These are phyloP conservation scores for Clarireedia sp. DNA, from an alignment of 2,329 filamentous ascomycete species.

Conservation along the genomic window DNA sequence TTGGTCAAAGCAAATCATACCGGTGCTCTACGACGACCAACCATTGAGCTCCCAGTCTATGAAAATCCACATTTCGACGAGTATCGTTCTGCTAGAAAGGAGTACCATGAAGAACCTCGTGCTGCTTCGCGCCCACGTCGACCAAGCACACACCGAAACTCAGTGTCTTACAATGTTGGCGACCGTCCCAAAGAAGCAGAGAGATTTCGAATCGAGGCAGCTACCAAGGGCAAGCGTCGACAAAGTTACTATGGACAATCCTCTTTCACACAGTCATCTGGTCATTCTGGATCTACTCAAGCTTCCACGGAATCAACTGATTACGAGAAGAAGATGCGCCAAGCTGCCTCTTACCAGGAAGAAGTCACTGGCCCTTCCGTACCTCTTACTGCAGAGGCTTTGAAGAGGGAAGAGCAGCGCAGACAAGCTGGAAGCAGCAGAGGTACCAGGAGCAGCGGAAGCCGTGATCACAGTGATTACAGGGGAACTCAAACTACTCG, in stretches of 20 bases:
- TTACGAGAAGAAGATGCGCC: slow-evolving; percentile 38
- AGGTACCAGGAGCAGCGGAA: slow-evolving; percentile 52
- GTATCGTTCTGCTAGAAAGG: not conserved
- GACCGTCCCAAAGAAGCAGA: slow-evolving; percentile 8
- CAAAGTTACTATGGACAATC: slow-evolving; percentile 24
- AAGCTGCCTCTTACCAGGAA: slow-evolving; percentile 45
- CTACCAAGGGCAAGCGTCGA: slow-evolving; percentile 23
- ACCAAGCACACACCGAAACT: slow-evolving; percentile 21
- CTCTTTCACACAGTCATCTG: not conserved
- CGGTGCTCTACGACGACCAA: slow-evolving; percentile 1
- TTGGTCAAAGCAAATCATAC: not conserved
- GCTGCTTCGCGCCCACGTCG: slow-evolving; percentile 15
- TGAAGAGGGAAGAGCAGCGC: slow-evolving; percentile 38
- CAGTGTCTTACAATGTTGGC: slow-evolving; percentile 25
- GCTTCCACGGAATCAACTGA: slow-evolving; percentile 20
- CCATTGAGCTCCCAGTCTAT: not conserved
- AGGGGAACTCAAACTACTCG: slow-evolving; percentile 53
- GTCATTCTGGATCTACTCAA: not conserved
- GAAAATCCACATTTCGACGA: not conserved
- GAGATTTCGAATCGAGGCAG: slow-evolving; percentile 18
- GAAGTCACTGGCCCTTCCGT: slow-evolving; percentile 39
- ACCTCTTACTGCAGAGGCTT: slow-evolving; percentile 47
- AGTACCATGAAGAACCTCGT: slow-evolving; percentile 3
- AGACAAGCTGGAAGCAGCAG: slow-evolving; percentile 35
- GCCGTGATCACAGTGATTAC: slow-evolving; percentile 57